phyloP scores from a whole-genome alignment of 2,329 filamentous ascomycete species.

The Fusarium penzigii region DNA sequence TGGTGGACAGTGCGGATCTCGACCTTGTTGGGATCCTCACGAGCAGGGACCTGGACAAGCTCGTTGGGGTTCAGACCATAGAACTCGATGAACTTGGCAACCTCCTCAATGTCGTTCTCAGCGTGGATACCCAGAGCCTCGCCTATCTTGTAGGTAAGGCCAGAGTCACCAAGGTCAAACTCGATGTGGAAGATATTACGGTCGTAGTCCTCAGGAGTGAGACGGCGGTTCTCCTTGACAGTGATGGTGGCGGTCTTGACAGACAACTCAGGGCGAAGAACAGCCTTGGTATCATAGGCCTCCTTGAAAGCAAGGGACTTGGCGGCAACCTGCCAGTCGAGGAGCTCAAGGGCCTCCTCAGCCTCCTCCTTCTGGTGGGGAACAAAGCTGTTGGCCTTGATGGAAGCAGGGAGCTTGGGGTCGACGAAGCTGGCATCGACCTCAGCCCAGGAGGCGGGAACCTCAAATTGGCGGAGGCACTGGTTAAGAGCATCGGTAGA shows the following conservation, averaged over 20 bases:
- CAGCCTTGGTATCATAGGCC: slow-evolving; percentile 73
- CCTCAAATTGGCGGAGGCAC: slow-evolving; percentile 70
- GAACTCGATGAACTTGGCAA: slow-evolving; percentile 83
- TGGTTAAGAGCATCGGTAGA: slow-evolving; percentile 68
- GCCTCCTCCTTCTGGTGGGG: slow-evolving; percentile 74
- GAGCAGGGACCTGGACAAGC: slow-evolving; percentile 86
- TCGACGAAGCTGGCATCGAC: slow-evolving; percentile 54
- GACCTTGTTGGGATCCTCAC: slow-evolving; percentile 71
- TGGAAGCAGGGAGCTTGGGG: slow-evolving; percentile 58
- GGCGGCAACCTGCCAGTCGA: slow-evolving; percentile 80
- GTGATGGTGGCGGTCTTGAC: slow-evolving; percentile 85
- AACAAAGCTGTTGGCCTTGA: slow-evolving; percentile 80
- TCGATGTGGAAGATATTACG: slow-evolving; percentile 99
- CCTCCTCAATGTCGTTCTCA: slow-evolving; percentile 80
- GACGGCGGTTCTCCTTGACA: slow-evolving; percentile 92
- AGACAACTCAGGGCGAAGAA: slow-evolving; percentile 80
- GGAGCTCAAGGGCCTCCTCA: slow-evolving; percentile 66
- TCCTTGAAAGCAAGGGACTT: slow-evolving; percentile 94
- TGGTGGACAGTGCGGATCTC: slow-evolving; percentile 95
- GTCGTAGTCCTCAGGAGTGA: slow-evolving; percentile 87
- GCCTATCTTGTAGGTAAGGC: slow-evolving; percentile 93
- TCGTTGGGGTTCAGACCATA: slow-evolving; percentile 84
- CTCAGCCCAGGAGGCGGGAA: slow-evolving; percentile 79
- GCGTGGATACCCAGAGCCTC: slow-evolving; percentile 96
- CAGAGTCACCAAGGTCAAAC: slow-evolving; percentile 90